Base-by-base conservation (phyloP, 768 basidiomycete species). In the Tubosaeta sp. region DNA sequence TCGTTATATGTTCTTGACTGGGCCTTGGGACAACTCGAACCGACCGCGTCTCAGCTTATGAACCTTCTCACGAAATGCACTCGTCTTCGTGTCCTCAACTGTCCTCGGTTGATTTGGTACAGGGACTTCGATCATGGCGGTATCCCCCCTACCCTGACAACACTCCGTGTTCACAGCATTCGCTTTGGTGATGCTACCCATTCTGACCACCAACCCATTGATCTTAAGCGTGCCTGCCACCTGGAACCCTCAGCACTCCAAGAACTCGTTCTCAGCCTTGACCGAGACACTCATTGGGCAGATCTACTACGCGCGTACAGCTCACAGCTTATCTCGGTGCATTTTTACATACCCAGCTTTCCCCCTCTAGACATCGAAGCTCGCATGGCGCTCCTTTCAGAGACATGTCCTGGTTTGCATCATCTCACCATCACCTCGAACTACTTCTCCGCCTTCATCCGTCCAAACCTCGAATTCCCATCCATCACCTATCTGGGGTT, bases 1-100 rank as follows among this genome's bases (percentile, higher is more conserved):
- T 63, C 59, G 25, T 35, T 67, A 38, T 52, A 54, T 12, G 60
- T 64, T 37, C 46, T 67, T 6, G 58, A 67, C 32, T 63, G 57
- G 58, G 50, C 54, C 2, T 37, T 42, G 2, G 14, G 17, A 14
- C 9, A 14, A 26, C 37, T 43, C 7, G n/a, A 33, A 4, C 59
- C 54, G 0, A 35, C 32, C 7, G 0, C 14, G 0, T 10, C 2
- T 16, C 38, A 25, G 4, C 29, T 57, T 1, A 7, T 14, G 2
- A 33, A 45, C 12, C 31, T 67, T 19, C 38, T 67, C 6, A 22
- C 38, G 11, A 42, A 45, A 33, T 57, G 57, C 29, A 52, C 52
- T 7, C 55, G 54, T 17, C 57, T 68, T 39, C 62, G 50, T 11
- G 26, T 63, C 19, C 57, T 61, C 37, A 42, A 49, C 6, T 59